Evolutionary conservation across 352 stramenopile genomes (phyloP).

Genomic region (Stramenopiles sp.): DNA sequence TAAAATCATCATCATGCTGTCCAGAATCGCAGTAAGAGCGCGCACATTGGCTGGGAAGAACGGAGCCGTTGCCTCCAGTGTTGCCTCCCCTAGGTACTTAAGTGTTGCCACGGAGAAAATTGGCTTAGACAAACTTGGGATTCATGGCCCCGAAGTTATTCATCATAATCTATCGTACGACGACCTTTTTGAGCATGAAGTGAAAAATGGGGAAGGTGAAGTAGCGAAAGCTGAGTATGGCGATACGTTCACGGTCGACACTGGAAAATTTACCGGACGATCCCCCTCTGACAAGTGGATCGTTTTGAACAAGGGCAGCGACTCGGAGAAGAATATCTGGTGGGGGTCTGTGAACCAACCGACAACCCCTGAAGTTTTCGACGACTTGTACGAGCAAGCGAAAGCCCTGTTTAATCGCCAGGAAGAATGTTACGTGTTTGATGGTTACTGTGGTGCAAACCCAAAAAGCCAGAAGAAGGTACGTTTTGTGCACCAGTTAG

Average conservation of each 20-base stretch:
- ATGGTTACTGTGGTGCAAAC: slow-evolving; percentile 81
- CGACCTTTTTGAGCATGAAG: slow-evolving; percentile 34
- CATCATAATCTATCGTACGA: slow-evolving; percentile 83
- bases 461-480: slow-evolving; percentile 74
- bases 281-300: slow-evolving; percentile 96
- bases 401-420: slow-evolving; percentile 68
- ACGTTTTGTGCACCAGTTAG: slow-evolving; percentile 88
- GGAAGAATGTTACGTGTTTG: slow-evolving; percentile 82
- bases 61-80: no score
- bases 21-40: no score
- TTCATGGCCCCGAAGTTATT: slow-evolving; percentile 66
- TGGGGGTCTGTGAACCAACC: slow-evolving; percentile 89
- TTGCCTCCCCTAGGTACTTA: no score
- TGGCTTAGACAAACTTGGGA: slow-evolving; percentile 61
- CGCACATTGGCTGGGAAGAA: no score
- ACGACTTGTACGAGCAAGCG: slow-evolving; percentile 80
- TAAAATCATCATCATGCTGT: no score
- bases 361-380: slow-evolving; percentile 73
- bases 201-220: slow-evolving; percentile 45
- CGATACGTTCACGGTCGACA: slow-evolving; percentile 90
- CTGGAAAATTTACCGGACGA: slow-evolving; percentile 91
- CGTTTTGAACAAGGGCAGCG: slow-evolving; percentile 45
- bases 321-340: slow-evolving; percentile 78
- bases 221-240: slow-evolving; percentile 43
- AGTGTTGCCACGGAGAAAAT: slow-evolving; percentile 31